Evolutionary conservation across 2,329 filamentous ascomycete genomes (phyloP).

Genomic region (Tolypocladium sp.): DNA sequence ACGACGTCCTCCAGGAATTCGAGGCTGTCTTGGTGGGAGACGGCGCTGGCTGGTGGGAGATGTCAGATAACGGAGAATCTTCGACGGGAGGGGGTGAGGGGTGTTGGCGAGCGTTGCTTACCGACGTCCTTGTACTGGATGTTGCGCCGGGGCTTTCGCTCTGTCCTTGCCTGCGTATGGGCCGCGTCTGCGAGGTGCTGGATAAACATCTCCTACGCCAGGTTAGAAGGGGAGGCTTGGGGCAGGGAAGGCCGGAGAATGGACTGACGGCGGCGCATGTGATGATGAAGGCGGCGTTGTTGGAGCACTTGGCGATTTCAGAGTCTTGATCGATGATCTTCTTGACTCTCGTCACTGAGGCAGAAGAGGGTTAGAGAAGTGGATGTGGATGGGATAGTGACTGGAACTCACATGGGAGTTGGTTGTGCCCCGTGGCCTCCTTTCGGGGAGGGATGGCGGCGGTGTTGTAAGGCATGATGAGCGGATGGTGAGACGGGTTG

Average conservation of each 20-base stretch:
- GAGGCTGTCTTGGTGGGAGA: conserved; percentile 82
- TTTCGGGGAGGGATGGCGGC: conserved; percentile 70
- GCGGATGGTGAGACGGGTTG: not conserved
- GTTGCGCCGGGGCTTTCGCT: conserved; percentile 84
- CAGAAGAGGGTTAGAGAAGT: conserved; percentile 2
- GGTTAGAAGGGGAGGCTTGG: conserved; percentile 1
- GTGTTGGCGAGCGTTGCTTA: conserved; percentile 25
- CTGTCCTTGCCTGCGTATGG: conserved; percentile 80
- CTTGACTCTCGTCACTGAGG: conserved; percentile 80
- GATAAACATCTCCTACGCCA: conserved; percentile 80
- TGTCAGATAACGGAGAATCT: conserved; percentile 1
- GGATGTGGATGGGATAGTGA: not conserved
- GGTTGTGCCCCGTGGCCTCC: conserved; percentile 76
- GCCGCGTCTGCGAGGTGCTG: conserved; percentile 81
- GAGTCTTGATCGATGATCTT: conserved; percentile 88
- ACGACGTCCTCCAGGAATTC: conserved; percentile 91
- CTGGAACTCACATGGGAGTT: conserved; percentile 66
- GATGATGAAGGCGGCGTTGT: conserved; percentile 89
- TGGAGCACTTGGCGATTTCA: conserved; percentile 78
- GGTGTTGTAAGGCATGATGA: conserved; percentile 80
- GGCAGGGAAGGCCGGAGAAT: not conserved
- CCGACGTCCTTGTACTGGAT: conserved; percentile 94
- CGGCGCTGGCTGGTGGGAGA: conserved; percentile 57
- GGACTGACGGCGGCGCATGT: conserved; percentile 70
- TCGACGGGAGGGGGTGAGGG: not conserved